These are phyloP conservation scores for Trametes gibbosa DNA, from an alignment of 768 basidiomycete genomes.

Conservation along the genomic window DNA sequence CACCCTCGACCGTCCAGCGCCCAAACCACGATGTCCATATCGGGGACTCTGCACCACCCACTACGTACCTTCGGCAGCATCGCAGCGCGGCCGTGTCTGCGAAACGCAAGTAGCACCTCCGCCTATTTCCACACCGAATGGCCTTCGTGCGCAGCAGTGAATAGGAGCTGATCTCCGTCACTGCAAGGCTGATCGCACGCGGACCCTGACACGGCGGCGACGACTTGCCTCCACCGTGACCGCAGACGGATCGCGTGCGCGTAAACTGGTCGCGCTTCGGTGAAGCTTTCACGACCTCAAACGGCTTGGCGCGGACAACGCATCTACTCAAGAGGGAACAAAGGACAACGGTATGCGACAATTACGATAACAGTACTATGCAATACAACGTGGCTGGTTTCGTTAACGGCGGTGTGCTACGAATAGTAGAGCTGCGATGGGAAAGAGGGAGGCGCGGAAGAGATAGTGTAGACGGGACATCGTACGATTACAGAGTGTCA, in stretches of 20 bases:
- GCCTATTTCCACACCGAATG: too few relatives aligned
- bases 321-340: neutral
- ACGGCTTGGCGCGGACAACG: neutral
- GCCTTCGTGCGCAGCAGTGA: too few relatives aligned
- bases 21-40: constrained; percentile 5
- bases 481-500: constrained; percentile 13
- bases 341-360: constrained; percentile 6
- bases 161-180: too few relatives aligned
- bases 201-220: neutral
- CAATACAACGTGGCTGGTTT: constrained; percentile 13
- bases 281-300: neutral
- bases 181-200: neutral
- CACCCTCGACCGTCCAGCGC: neutral
- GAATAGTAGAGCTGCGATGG: neutral
- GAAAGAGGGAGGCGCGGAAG: neutral
- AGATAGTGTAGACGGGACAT: constrained; percentile 5
- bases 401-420: neutral
- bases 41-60: neutral
- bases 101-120: too few relatives aligned
- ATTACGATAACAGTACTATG: constrained; percentile 13
- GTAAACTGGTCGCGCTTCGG: too few relatives aligned
- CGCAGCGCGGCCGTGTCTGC: too few relatives aligned
- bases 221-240: neutral
- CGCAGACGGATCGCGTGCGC: too few relatives aligned
- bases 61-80: too few relatives aligned